Evolutionary conservation across 345 rosid genomes (phyloP).

Genomic region (Streptanthus diversifolius): DNA sequence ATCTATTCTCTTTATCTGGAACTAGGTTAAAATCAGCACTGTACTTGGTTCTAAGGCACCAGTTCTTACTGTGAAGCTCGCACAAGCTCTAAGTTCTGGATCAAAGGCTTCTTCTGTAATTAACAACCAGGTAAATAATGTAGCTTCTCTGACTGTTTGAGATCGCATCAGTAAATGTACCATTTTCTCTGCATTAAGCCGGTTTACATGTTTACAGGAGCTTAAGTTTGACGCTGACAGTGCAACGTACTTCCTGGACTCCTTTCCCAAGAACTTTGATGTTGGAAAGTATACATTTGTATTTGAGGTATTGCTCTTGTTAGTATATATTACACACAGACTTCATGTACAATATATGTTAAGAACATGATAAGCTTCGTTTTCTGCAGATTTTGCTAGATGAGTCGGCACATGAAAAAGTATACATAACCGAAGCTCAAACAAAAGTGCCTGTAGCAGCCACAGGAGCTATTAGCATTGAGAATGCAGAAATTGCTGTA

Average conservation of each 20-base stretch:
- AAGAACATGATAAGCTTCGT: background rate
- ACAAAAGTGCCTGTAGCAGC: slow-evolving; percentile 54
- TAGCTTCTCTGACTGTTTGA: background rate
- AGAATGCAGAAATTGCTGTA: slow-evolving; percentile 66
- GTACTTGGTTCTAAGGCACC: slow-evolving; percentile 86
- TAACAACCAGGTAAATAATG: slow-evolving; percentile 59
- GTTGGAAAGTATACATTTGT: slow-evolving; percentile 77
- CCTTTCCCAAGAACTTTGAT: slow-evolving; percentile 56
- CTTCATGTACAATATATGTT: slow-evolving; percentile 8
- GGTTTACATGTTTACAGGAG: slow-evolving; percentile 46
- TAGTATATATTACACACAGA: background rate
- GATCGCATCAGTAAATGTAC: background rate
- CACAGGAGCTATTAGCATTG: slow-evolving; percentile 63
- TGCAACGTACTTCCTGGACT: slow-evolving; percentile 46
- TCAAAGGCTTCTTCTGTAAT: slow-evolving; percentile 52
- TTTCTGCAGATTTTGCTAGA: slow-evolving; percentile 54
- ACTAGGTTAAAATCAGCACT: slow-evolving; percentile 82
- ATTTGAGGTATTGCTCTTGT: slow-evolving; percentile 63
- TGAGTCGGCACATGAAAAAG: slow-evolving; percentile 53
- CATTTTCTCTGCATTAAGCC: background rate
- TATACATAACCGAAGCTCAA: slow-evolving; percentile 59
- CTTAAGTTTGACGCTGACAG: slow-evolving; percentile 62
- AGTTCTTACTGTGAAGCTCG: slow-evolving; percentile 68
- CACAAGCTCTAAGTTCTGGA: slow-evolving; percentile 47
- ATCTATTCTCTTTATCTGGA: background rate